Conservation (phyloP, 1,139 yeast species). For the Saccharomyces hybrid region DNA sequence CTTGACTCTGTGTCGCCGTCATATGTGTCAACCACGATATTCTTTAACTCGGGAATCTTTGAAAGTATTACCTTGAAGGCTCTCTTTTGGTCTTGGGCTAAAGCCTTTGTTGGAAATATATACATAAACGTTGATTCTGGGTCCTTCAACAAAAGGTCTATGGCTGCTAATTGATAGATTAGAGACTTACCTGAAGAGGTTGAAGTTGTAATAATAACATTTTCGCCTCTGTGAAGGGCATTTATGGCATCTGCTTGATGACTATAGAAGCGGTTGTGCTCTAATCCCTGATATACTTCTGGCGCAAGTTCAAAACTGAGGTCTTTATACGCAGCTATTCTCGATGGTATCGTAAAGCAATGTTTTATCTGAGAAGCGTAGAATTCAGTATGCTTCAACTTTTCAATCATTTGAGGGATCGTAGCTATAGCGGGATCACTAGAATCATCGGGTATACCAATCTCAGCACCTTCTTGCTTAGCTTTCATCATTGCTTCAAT, state of each 20-base stretch:
- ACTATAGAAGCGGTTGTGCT: slow-evolving; percentile 48
- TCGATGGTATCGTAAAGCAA: slow-evolving; percentile 36
- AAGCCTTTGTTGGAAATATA: slow-evolving; percentile 90
- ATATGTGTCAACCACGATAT: slow-evolving; percentile 55
- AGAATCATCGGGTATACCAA: slow-evolving; percentile 20
- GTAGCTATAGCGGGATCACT: slow-evolving; percentile 28
- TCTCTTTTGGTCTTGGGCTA: slow-evolving; percentile 91
- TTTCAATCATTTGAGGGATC: slow-evolving; percentile 41
- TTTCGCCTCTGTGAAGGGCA: slow-evolving; percentile 43
- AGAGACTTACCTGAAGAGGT: slow-evolving; percentile 94
- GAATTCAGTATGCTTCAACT: slow-evolving; percentile 39
- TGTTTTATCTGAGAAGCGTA: slow-evolving; percentile 57
- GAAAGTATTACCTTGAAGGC: slow-evolving; percentile 60
- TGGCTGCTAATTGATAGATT: slow-evolving; percentile 81
- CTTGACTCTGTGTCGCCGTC: slow-evolving; percentile 82
- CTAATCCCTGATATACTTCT: slow-evolving; percentile 44
- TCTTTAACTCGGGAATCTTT: slow-evolving; percentile 31
- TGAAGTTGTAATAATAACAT: slow-evolving; percentile 82
- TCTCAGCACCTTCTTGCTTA: slow-evolving; percentile 9
- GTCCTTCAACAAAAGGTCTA: slow-evolving; percentile 41
- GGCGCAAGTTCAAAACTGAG: slow-evolving; percentile 37
- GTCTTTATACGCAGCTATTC: slow-evolving; percentile 40
- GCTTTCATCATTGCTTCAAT: slow-evolving; percentile 40
- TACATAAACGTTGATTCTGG: slow-evolving; percentile 69
- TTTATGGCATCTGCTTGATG: slow-evolving; percentile 79